Evolutionary conservation across 2,329 filamentous ascomycete species (phyloP).

Genomic region (Aspergillus calidoustus): DNA sequence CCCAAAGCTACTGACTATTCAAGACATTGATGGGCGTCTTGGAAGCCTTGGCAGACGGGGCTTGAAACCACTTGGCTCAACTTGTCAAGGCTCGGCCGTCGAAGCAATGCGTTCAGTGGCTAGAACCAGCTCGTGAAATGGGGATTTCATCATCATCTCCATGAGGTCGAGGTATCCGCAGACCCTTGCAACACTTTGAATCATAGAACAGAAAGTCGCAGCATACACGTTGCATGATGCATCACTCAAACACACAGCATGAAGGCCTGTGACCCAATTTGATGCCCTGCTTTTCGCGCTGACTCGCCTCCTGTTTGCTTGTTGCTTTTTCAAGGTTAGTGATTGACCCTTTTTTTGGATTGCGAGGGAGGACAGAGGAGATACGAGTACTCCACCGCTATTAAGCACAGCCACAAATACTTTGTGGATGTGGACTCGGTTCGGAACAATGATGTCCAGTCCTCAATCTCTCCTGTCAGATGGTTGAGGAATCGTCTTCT

Average conservation of each 20-base stretch:
- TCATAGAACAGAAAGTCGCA: neutral
- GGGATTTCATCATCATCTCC: neutral
- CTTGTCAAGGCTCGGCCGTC: slow-evolving; percentile 8
- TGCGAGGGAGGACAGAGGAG: neutral
- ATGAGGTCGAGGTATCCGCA: neutral
- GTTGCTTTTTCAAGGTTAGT: neutral
- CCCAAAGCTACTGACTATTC: slow-evolving; percentile 2
- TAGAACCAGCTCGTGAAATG: neutral
- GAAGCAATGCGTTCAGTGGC: neutral
- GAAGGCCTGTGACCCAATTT: neutral
- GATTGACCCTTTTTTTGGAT: neutral
- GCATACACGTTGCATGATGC: slow-evolving; percentile 1
- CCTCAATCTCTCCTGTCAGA: neutral
- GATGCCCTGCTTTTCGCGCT: neutral
- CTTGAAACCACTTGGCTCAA: slow-evolving; percentile 22
- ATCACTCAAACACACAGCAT: neutral
- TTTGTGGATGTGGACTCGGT: neutral
- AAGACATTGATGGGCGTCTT: neutral
- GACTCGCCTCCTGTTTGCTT: neutral
- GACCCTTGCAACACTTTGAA: neutral
- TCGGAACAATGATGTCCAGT: neutral
- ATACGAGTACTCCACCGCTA: neutral
- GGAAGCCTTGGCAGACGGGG: slow-evolving; percentile 8
- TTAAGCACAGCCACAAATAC: slow-evolving; percentile 6
- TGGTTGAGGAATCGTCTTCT: neutral